phyloP scores from a whole-genome alignment of 1,284 basidiomycete species.

The Crepidotus sp. region DNA sequence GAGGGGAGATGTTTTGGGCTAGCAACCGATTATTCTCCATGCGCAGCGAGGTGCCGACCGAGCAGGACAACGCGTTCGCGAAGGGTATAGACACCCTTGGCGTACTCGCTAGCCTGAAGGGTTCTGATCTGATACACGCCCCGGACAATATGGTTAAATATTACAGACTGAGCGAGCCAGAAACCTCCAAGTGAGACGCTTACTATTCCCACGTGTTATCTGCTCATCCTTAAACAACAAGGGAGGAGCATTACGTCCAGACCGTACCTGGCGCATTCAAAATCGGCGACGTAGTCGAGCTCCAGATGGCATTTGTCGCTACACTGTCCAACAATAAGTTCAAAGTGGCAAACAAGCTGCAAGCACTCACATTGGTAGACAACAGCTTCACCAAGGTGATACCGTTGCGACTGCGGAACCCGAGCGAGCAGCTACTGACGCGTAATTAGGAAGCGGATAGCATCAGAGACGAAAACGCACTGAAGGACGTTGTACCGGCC shows the following conservation, averaged over 20 bases:
- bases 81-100: background rate
- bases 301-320: background rate
- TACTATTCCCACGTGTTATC: no score
- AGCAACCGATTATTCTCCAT: background rate
- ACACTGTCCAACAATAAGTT: background rate
- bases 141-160: background rate
- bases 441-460: no score
- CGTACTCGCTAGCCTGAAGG: background rate
- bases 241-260: background rate
- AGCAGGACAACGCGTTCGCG: background rate
- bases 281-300: background rate
- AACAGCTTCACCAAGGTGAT: no score
- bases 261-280: background rate
- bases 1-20: no score
- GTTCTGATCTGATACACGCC: background rate
- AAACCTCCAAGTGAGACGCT: background rate
- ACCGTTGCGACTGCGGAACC: no score
- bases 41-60: background rate
- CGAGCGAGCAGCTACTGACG: no score
- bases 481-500: no score
- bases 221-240: background rate
- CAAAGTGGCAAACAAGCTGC: no score
- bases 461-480: no score
- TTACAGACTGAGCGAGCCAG: background rate
- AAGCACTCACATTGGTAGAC: no score